Percentiles rank a stretch among this genome's conserved stretches.
Evolutionary conservation across 257 asterid genomes (phyloP).

Genomic region (Gentiana straminea): DNA sequence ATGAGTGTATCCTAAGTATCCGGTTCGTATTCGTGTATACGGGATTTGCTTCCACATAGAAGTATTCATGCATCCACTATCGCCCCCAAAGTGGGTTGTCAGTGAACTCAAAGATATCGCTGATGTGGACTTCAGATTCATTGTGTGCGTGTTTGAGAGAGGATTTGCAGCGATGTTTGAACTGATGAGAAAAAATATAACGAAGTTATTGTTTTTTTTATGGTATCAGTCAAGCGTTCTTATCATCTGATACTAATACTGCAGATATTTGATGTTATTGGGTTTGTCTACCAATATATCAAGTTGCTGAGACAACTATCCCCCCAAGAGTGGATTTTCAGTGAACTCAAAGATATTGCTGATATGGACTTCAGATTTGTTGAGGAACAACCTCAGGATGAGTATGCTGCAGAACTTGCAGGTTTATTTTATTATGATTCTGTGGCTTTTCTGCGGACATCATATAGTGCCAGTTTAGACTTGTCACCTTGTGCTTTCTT

Average conservation of each 20-base stretch:
- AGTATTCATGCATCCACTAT: slow-evolving; percentile 16
- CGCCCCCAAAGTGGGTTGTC: slow-evolving; percentile 92
- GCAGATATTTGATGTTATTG: slow-evolving; percentile 77
- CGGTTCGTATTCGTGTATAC: too few relatives aligned
- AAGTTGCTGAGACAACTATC: slow-evolving; percentile 62
- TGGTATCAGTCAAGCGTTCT: too few relatives aligned
- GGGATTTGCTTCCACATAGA: too few relatives aligned
- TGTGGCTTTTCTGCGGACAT: slow-evolving; percentile 1
- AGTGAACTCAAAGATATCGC: slow-evolving; percentile 92
- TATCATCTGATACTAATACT: slow-evolving; percentile 15
- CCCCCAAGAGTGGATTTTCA: slow-evolving; percentile 92
- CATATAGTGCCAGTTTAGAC: not conserved
- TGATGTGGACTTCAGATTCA: slow-evolving; percentile 81
- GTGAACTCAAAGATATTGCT: slow-evolving; percentile 90
- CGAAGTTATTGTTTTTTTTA: too few relatives aligned
- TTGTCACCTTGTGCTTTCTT: not conserved
- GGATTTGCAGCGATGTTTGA: too few relatives aligned
- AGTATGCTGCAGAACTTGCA: slow-evolving; percentile 95
- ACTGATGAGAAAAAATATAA: too few relatives aligned
- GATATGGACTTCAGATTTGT: slow-evolving; percentile 87
- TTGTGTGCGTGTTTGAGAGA: slow-evolving; percentile 14
- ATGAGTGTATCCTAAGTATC: too few relatives aligned
- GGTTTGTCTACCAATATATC: slow-evolving; percentile 79
- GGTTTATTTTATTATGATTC: slow-evolving; percentile 23
- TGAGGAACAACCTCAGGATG: slow-evolving; percentile 97